Conservation (phyloP, 768 basidiomycete species). For the Russula dissimulans region DNA sequence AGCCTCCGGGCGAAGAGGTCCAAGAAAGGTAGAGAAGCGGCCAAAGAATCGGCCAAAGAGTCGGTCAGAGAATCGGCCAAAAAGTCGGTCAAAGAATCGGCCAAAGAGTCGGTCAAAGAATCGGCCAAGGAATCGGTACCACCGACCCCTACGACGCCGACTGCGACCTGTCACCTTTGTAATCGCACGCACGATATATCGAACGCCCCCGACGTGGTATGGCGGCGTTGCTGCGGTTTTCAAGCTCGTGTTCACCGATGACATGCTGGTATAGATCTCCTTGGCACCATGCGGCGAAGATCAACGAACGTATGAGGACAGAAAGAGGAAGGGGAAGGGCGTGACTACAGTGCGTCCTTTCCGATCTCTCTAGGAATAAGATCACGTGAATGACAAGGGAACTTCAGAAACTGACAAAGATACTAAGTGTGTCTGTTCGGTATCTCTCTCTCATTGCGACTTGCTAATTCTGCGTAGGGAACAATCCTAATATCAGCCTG, state of each 20-base stretch:
- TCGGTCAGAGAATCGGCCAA: no score
- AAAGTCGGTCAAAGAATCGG: no score
- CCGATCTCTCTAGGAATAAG: not conserved
- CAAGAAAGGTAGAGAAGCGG: not conserved
- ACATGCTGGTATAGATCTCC: constrained; percentile 2
- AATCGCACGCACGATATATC: not conserved
- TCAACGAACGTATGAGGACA: constrained; percentile 9
- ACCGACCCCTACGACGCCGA: not conserved
- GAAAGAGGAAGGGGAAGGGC: not conserved
- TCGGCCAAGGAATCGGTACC: no score
- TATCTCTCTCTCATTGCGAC: not conserved
- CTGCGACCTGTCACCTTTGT: not conserved
- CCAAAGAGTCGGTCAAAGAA: no score
- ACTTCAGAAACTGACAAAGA: not conserved
- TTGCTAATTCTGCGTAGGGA: not conserved
- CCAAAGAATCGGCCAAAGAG: not conserved
- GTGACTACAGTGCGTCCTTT: constrained; percentile 14
- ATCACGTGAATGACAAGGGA: not conserved
- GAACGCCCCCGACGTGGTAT: constrained; percentile 7
- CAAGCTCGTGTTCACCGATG: no score
- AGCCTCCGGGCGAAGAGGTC: not conserved
- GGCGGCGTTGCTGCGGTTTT: not conserved
- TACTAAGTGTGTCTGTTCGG: not conserved
- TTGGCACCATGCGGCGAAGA: constrained; percentile 7
- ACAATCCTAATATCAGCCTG: constrained; percentile 1